Evolutionary conservation across 768 basidiomycete genomes (phyloP).

Genomic region (Lentinula raphanica): DNA sequence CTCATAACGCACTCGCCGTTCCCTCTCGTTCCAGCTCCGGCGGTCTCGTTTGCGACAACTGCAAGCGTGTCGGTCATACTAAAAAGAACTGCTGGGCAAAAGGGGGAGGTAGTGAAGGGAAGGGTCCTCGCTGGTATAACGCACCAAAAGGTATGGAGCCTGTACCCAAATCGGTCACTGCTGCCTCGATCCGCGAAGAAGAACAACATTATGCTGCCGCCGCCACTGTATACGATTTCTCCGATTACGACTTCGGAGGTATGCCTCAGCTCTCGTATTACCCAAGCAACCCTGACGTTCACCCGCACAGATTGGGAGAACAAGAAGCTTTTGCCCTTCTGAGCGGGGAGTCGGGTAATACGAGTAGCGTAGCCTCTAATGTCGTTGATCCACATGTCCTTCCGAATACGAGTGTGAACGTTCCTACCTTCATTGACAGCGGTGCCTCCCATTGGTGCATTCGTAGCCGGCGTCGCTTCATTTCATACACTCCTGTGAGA

Average conservation of each 20-base stretch:
- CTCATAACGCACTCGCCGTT: neutral
- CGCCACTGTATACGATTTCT: neutral
- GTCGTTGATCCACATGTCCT: too few relatives aligned
- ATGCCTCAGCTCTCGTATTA: neutral
- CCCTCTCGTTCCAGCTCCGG: neutral
- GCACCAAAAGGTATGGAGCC: neutral
- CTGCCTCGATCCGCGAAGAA: neutral
- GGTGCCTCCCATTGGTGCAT: neutral
- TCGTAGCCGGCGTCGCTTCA: neutral
- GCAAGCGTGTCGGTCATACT: neutral
- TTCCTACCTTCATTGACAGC: neutral
- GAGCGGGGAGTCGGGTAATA: neutral
- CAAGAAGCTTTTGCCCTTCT: neutral
- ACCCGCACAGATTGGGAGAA: neutral
- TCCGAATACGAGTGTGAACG: neutral
- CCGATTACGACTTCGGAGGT: neutral
- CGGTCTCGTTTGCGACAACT: too few relatives aligned
- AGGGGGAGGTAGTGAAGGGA: neutral
- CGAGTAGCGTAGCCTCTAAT: neutral
- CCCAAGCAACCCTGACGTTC: neutral
- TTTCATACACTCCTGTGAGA: neutral
- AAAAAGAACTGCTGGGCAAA: neutral
- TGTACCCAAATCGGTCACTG: neutral
- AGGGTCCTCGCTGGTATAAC: neutral
- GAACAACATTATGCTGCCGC: neutral